Conservation (phyloP, 169 alveolate genomes). For the Cystoisospora suis region DNA sequence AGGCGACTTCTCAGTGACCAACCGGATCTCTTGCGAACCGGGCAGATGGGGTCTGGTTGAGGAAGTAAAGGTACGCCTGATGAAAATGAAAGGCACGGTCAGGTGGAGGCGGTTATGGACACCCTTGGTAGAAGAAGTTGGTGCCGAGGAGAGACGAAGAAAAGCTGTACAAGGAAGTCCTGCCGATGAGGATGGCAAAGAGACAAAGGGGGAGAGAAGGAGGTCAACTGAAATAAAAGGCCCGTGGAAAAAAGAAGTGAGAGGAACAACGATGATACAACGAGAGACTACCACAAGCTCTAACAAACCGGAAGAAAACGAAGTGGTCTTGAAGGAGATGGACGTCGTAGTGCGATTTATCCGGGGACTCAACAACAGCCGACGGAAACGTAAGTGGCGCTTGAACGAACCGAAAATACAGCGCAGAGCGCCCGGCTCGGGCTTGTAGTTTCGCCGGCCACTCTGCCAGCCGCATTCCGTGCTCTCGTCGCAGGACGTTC, state of each 20-base stretch:
- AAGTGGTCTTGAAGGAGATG: slow-evolving; percentile 5
- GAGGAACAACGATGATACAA: not conserved
- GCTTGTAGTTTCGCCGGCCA: too few species aligned
- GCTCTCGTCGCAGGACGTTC: not conserved
- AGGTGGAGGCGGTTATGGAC: not conserved
- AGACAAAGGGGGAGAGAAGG: not conserved
- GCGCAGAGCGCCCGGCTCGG: too few species aligned
- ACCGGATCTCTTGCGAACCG: not conserved
- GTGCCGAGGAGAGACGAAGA: not conserved
- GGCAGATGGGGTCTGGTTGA: not conserved
- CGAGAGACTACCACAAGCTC: not conserved
- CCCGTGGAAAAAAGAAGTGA: not conserved
- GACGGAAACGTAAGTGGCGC: slow-evolving; percentile 13
- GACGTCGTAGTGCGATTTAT: not conserved
- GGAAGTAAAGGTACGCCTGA: not conserved
- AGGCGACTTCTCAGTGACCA: slow-evolving; percentile 2
- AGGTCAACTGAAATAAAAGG: not conserved
- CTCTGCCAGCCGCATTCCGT: not conserved
- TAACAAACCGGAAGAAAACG: not conserved
- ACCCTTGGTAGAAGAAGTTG: not conserved
- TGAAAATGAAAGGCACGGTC: not conserved
- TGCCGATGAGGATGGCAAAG: not conserved
- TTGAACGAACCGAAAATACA: not conserved
- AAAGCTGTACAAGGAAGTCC: not conserved
- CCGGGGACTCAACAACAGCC: not conserved